Percentiles rank a stretch among this genome's conserved stretches.
phyloP scores from a whole-genome alignment of 2,329 filamentous ascomycete species.

The Macrophomina phaseolina region DNA sequence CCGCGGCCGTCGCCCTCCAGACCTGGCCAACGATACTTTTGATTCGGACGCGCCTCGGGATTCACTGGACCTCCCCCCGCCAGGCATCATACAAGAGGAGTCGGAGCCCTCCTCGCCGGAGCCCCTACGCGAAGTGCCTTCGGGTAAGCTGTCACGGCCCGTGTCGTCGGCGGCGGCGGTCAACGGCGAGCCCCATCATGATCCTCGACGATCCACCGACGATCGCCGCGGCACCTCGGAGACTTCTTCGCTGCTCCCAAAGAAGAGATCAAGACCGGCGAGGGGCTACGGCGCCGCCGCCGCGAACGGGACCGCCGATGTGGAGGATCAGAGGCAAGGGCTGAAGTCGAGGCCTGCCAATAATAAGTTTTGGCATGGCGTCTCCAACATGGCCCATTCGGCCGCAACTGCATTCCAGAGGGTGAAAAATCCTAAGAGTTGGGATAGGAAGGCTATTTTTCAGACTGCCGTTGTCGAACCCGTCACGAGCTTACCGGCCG shows the following conservation, averaged over 20 bases:
- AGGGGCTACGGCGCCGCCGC: slow-evolving; percentile 23
- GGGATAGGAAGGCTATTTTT: slow-evolving; percentile 72
- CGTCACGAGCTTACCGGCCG: slow-evolving; percentile 76
- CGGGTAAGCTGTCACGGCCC: slow-evolving; percentile 8
- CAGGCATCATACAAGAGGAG: slow-evolving; percentile 11
- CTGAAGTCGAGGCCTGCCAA: neutral
- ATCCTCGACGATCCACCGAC: slow-evolving; percentile 10
- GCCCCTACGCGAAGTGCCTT: neutral
- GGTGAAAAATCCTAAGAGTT: slow-evolving; percentile 67
- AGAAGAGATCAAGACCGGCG: slow-evolving; percentile 32
- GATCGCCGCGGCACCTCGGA: slow-evolving; percentile 29
- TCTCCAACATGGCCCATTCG: slow-evolving; percentile 3
- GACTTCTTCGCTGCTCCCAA: slow-evolving; percentile 47
- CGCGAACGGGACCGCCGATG: slow-evolving; percentile 10
- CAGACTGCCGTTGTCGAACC: slow-evolving; percentile 66
- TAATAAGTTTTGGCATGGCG: slow-evolving; percentile 6
- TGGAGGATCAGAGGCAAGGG: slow-evolving; percentile 24
- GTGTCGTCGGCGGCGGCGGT: slow-evolving; percentile 5
- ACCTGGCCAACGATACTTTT: slow-evolving; percentile 14
- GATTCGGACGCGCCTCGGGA: slow-evolving; percentile 5
- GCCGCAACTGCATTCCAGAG: neutral
- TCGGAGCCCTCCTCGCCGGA: slow-evolving; percentile 25
- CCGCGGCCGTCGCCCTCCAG: slow-evolving; percentile 12
- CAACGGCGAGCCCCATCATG: slow-evolving; percentile 9
- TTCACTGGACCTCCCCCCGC: slow-evolving; percentile 10